phyloP scores from a whole-genome alignment of 208 protist species.

The Plasmodiophora brassicae region DNA sequence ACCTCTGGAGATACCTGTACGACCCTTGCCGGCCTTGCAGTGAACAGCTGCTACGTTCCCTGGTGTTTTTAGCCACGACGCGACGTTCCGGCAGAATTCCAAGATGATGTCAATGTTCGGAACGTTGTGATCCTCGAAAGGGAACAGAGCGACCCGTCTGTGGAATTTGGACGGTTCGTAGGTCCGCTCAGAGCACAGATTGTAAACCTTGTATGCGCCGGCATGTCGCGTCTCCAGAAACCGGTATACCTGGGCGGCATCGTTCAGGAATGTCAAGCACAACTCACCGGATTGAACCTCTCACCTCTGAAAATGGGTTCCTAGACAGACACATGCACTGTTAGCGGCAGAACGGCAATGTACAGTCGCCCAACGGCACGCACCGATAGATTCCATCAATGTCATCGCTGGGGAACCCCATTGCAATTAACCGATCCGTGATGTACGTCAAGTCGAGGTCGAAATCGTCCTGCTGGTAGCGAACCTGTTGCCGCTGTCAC shows the following conservation, averaged over 20 bases:
- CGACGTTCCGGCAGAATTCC: slow-evolving; percentile 32
- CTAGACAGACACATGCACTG: no score
- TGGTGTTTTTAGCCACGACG: no score
- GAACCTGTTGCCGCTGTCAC: no score
- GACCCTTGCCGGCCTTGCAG: slow-evolving; percentile 78
- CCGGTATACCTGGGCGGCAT: slow-evolving; percentile 69
- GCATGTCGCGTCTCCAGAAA: slow-evolving; percentile 81
- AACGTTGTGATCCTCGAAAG: slow-evolving; percentile 64
- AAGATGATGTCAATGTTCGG: slow-evolving; percentile 50
- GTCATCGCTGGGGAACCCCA: slow-evolving; percentile 61
- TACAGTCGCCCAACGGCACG: not conserved
- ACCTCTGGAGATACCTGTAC: slow-evolving; percentile 86
- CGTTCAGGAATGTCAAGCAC: slow-evolving; percentile 82
- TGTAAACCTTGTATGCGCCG: slow-evolving; percentile 71
- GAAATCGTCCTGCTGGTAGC: slow-evolving; percentile 48
- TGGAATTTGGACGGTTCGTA: slow-evolving; percentile 58
- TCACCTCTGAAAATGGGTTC: slow-evolving; percentile 82
- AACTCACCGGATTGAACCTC: no score
- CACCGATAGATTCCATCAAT: slow-evolving; percentile 57
- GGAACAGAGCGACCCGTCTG: slow-evolving; percentile 47
- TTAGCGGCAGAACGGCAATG: no score
- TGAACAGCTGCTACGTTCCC: slow-evolving; percentile 29
- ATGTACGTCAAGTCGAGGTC: slow-evolving; percentile 68
- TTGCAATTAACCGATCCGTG: slow-evolving; percentile 62
- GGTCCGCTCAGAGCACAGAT: slow-evolving; percentile 61